These are phyloP conservation scores for Durio zibethinus DNA, from an alignment of 345 rosid species.

Conservation along the genomic window DNA sequence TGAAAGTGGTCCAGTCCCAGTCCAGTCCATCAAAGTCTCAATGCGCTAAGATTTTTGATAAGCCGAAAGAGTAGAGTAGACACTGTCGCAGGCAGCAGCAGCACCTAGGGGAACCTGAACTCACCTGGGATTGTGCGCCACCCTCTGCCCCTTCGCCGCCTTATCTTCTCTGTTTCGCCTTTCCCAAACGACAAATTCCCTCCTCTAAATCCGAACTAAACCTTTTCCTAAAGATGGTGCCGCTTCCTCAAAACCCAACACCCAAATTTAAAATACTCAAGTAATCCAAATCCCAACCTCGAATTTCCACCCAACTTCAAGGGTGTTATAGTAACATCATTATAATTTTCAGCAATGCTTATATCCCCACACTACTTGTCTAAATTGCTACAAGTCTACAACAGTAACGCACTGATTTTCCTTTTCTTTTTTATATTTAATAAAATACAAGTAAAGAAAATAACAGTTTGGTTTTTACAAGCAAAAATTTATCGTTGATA, in stretches of 20 bases:
- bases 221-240: neutral
- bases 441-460: neutral
- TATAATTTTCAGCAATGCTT: neutral
- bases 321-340: neutral
- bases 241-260: neutral
- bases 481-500: neutral
- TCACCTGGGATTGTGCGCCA: constrained; percentile 20
- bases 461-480: neutral
- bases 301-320: neutral
- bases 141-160: neutral
- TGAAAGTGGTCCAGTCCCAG: neutral
- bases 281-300: neutral
- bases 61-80: neutral
- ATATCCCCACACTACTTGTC: neutral
- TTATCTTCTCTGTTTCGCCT: neutral
- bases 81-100: neutral
- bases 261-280: neutral
- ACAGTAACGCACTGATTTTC: neutral
- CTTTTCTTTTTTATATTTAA: neutral
- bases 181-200: neutral
- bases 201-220: neutral
- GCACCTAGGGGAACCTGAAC: neutral
- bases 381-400: neutral
- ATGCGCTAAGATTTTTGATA: neutral
- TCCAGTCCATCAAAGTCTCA: neutral